Base-by-base conservation (phyloP, 2,329 filamentous ascomycete genomes). In the Ophiostoma himal-ulmi region DNA sequence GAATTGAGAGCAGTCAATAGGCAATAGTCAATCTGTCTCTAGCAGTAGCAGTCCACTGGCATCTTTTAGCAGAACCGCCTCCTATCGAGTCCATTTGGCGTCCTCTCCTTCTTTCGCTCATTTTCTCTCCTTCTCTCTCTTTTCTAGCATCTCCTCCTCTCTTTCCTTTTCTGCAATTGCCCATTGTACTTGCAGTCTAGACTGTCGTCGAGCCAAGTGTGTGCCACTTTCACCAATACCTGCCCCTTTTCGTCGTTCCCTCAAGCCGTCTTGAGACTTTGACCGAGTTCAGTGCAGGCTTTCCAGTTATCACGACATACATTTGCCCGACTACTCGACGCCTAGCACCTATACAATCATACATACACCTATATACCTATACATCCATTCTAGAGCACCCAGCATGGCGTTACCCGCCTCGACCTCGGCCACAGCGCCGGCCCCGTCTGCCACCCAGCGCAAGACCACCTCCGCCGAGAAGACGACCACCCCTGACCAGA, bases 341-440 rank as follows among this genome's bases (percentile, higher is more conserved):
- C 52, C 8, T 54, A 44, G 11, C n/a, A 57, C 26, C 57, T 62
- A 62, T 20, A 57, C 44, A 30, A 30, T 30, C 30, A 30, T 30
- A 30, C 30, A 30, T 30, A 30, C 30, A 30, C 30, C 30, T 10
- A 44, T 44, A 44, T 14, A 44, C 39, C 39, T 44, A 13, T 10
- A 60, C 57, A 60, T 20, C 7, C 17, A 20, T 8, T 7, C 13
- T 22, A 8, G 6, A 41, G 22, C 36, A 17, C 4, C 4, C 37
- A 20, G 13, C 30, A 72, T 72, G 71, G 52, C 71, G 36, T 41
- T 65, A 44, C 69, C 68, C 54, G 69, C 69, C 39, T 44, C 69
- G 3, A 67, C 71, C 26, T 57, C 67, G 44, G 67, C 60, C n/a
- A 70, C 66, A 17, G 41, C 71, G 67, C 44, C 69, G 5, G 48